Evolutionary conservation across 768 basidiomycete genomes (phyloP).

Genomic region (Trametes punicea): DNA sequence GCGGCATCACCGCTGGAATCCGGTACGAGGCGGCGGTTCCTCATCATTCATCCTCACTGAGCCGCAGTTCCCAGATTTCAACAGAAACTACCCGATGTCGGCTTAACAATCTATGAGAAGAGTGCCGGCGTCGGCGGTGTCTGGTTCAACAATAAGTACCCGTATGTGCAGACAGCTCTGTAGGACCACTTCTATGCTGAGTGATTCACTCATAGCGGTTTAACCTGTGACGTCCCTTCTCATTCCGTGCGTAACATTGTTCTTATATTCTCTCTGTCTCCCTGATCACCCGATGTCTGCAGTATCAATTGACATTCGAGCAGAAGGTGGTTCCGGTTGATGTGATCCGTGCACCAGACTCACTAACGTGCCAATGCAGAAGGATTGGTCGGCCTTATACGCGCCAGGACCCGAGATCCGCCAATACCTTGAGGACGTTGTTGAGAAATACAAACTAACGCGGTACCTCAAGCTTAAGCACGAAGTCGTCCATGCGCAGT

Average conservation of each 20-base stretch:
- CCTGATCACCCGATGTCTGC: neutral
- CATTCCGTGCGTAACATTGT: slow-evolving; percentile 40
- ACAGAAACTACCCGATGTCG: slow-evolving; percentile 40
- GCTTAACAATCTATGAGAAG: slow-evolving; percentile 47
- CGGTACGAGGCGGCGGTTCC: slow-evolving; percentile 31
- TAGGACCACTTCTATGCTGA: too few species aligned
- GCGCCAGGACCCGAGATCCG: slow-evolving; percentile 58
- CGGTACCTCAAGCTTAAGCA: slow-evolving; percentile 54
- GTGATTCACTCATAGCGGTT: slow-evolving; percentile 34
- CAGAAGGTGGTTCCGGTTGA: slow-evolving; percentile 38
- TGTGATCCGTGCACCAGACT: neutral
- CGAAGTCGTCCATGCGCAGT: slow-evolving; percentile 49
- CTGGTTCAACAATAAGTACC: slow-evolving; percentile 55
- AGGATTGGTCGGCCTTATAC: slow-evolving; percentile 61
- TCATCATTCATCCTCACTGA: neutral
- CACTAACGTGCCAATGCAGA: slow-evolving; percentile 32
- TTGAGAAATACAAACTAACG: slow-evolving; percentile 53
- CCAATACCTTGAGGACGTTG: slow-evolving; percentile 49
- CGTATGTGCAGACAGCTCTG: slow-evolving; percentile 16
- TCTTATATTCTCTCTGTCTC: neutral
- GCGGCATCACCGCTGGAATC: slow-evolving; percentile 57
- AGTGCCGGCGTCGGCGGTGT: slow-evolving; percentile 46
- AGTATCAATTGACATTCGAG: slow-evolving; percentile 62
- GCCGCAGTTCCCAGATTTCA: slow-evolving; percentile 1
- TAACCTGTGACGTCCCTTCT: slow-evolving; percentile 60